Percentiles rank a stretch among this genome's conserved stretches.
Evolutionary conservation across 2,329 filamentous ascomycete species (phyloP).

Genomic region (Fusarium dimerum): DNA sequence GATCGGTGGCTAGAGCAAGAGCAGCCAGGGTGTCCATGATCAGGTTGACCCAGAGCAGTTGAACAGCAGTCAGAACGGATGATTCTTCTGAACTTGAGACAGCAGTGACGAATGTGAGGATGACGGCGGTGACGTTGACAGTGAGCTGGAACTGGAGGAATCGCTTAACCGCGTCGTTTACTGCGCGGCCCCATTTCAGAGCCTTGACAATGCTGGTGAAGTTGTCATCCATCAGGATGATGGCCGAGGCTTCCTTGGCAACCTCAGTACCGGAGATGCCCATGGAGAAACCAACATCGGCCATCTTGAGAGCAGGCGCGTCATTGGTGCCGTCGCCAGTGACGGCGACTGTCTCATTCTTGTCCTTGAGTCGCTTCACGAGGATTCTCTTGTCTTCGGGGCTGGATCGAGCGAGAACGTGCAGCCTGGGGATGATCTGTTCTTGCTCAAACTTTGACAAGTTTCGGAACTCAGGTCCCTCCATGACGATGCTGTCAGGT

Average conservation of each 20-base stretch:
- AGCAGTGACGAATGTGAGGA: constrained; percentile 84
- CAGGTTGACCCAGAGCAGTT: constrained; percentile 93
- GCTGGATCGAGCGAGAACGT: constrained; percentile 73
- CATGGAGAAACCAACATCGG: constrained; percentile 85
- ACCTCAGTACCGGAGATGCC: constrained; percentile 82
- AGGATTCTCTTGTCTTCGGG: constrained; percentile 77
- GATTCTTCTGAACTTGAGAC: constrained; percentile 68
- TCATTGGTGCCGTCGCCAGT: constrained; percentile 86
- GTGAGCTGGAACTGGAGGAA: constrained; percentile 78
- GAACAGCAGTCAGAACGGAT: constrained; percentile 83
- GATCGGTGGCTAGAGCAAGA: constrained; percentile 84
- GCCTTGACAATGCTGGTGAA: constrained; percentile 86
- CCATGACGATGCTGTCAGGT: constrained; percentile 69
- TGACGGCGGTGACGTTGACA: constrained; percentile 89
- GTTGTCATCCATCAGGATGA: constrained; percentile 87
- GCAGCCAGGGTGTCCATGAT: constrained; percentile 98
- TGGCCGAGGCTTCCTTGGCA: constrained; percentile 81
- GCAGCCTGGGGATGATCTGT: constrained; percentile 67
- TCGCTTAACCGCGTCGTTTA: constrained; percentile 76
- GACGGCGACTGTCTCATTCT: constrained; percentile 77
- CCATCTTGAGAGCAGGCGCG: constrained; percentile 76
- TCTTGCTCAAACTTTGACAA: constrained; percentile 65
- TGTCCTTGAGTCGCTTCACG: constrained; percentile 69
- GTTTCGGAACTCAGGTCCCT: constrained; percentile 77
- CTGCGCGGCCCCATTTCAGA: constrained; percentile 76